These are phyloP conservation scores for Scheffersomyces stambukii DNA, from an alignment of 1,139 yeast species.

Conservation along the genomic window DNA sequence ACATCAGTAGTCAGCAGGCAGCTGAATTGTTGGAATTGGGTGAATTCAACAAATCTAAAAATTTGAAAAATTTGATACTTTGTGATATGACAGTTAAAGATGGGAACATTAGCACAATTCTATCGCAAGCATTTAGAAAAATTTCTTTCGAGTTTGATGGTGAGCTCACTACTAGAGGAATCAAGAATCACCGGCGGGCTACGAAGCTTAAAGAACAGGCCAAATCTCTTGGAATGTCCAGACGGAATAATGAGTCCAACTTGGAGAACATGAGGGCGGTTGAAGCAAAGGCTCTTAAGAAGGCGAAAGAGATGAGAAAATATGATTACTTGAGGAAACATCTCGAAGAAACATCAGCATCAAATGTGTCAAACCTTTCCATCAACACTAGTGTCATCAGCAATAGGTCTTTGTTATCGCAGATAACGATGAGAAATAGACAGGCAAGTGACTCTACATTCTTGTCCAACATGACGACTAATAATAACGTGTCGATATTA, in stretches of 20 bases:
- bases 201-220: constrained; percentile 4
- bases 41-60: constrained; percentile 8
- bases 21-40: constrained; percentile 15
- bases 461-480: constrained; percentile 17
- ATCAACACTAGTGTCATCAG: constrained; percentile 8
- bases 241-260: background rate
- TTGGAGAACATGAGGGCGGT: constrained; percentile 16
- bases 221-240: background rate
- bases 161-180: constrained; percentile 29
- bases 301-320: constrained; percentile 27
- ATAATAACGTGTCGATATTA: constrained; percentile 21
- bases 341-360: constrained; percentile 11
- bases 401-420: constrained; percentile 6
- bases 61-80: constrained; percentile 20
- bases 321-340: constrained; percentile 36
- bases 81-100: constrained; percentile 34
- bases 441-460: constrained; percentile 13
- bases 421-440: constrained; percentile 6
- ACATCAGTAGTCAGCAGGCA: constrained; percentile 15
- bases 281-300: constrained; percentile 24
- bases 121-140: constrained; percentile 22
- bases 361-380: background rate
- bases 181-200: constrained; percentile 14
- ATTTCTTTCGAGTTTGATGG: constrained; percentile 25
- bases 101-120: constrained; percentile 24